Conservation (phyloP, 805 yeast genomes). For the Scheffersomyces spartinae region DNA sequence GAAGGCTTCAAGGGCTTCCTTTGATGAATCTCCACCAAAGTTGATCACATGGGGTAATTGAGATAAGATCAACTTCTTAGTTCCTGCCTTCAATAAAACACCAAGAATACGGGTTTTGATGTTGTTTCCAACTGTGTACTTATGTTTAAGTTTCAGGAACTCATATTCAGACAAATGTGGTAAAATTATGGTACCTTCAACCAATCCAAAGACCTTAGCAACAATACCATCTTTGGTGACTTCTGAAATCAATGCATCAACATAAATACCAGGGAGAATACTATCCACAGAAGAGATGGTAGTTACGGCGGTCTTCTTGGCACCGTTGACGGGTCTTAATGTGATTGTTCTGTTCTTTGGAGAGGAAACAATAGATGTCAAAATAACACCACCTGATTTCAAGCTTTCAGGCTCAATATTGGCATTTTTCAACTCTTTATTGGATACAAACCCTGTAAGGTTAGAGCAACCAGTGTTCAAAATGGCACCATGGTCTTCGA, state of each 20-base stretch:
- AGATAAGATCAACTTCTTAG: constrained; percentile 56
- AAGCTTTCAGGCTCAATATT: constrained; percentile 24
- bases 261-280: constrained; percentile 73
- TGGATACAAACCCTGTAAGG: constrained; percentile 62
- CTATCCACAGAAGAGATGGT: constrained; percentile 68
- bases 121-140: constrained; percentile 54
- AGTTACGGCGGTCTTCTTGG: constrained; percentile 36
- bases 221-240: constrained; percentile 50
- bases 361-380: constrained; percentile 40
- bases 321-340: constrained; percentile 33
- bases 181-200: constrained; percentile 58
- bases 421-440: constrained; percentile 43
- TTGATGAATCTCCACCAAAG: constrained; percentile 10
- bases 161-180: constrained; percentile 50
- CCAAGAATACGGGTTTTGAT: constrained; percentile 65
- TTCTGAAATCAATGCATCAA: constrained; percentile 60
- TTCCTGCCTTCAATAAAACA: constrained; percentile 33
- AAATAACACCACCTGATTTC: constrained; percentile 55
- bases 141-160: constrained; percentile 40
- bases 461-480: constrained; percentile 55
- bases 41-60: constrained; percentile 41
- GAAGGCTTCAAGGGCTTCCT: constrained; percentile 42
- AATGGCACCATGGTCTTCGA: constrained; percentile 89
- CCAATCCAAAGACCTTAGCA: constrained; percentile 65
- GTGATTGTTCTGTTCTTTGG: constrained; percentile 47